A percentile compares a stretch with the other conserved stretches of the same genome.
Evolutionary conservation across 371 early-diverging fungal species (phyloP).

Genomic region (Syncephalastrum racemosum): DNA sequence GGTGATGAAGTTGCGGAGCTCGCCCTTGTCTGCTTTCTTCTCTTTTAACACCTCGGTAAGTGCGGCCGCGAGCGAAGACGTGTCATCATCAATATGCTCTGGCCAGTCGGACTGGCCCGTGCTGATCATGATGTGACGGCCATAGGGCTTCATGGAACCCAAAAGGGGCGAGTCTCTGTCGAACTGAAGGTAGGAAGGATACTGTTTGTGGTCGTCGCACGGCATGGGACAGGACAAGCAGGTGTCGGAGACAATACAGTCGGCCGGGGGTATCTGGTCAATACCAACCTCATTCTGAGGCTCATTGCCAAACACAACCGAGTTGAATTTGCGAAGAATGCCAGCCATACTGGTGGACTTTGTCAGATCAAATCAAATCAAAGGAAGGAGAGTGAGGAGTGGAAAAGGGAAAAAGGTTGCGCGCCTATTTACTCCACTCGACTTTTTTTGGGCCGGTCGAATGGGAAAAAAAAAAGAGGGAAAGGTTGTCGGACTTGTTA

Average conservation of each 20-base stretch:
- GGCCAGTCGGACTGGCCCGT: conserved; percentile 68
- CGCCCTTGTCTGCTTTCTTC: conserved; percentile 16
- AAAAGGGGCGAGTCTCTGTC: conserved; percentile 52
- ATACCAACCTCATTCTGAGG: conserved; percentile 7
- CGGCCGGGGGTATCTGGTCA: conserved; percentile 32
- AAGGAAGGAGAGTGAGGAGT: too few relatives aligned
- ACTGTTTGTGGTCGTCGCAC: conserved; percentile 60
- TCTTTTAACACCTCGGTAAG: conserved; percentile 23
- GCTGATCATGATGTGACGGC: conserved; percentile 67
- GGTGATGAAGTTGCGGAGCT: conserved; percentile 46
- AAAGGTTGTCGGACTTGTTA: too few relatives aligned
- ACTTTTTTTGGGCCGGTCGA: too few relatives aligned
- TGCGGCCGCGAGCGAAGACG: conserved; percentile 47
- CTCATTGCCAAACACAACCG: too few relatives aligned
- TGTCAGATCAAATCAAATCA: too few relatives aligned
- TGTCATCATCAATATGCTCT: conserved; percentile 57
- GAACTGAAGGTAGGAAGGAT: conserved; percentile 68
- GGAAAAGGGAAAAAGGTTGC: too few relatives aligned
- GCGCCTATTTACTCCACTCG: too few relatives aligned
- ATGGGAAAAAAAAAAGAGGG: too few relatives aligned
- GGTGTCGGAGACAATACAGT: conserved; percentile 26
- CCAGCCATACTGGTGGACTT: too few relatives aligned
- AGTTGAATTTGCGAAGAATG: too few relatives aligned
- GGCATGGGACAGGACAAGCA: conserved; percentile 48
- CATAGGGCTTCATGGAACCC: conserved; percentile 72